These are phyloP conservation scores for Geranomyces variabilis DNA, from an alignment of 192 early-diverging fungal species.

Conservation along the genomic window DNA sequence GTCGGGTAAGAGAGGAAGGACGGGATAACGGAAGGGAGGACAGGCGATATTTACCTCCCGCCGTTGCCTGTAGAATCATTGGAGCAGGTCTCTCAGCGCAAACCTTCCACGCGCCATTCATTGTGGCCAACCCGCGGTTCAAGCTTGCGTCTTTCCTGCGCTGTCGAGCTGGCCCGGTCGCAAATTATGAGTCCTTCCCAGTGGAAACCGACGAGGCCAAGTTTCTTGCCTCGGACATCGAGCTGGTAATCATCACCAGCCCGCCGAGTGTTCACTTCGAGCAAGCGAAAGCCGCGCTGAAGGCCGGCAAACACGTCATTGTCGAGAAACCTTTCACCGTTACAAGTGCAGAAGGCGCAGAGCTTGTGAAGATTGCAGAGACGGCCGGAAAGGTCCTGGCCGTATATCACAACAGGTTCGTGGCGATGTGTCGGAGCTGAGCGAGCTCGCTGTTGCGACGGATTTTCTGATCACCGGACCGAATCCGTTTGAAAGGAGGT, in stretches of 20 bases:
- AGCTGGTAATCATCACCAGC: constrained; percentile 75
- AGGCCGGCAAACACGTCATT: constrained; percentile 72
- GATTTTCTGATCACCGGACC: too few species aligned
- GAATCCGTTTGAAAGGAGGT: constrained; percentile 39
- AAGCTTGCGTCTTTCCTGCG: constrained; percentile 22
- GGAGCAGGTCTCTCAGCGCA: constrained; percentile 31
- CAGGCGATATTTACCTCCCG: too few species aligned
- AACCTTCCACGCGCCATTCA: constrained; percentile 38
- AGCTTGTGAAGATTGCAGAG: constrained; percentile 61
- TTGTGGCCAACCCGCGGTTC: constrained; percentile 17
- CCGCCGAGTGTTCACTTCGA: constrained; percentile 69
- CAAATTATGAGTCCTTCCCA: constrained; percentile 17
- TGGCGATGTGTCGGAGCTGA: too few species aligned
- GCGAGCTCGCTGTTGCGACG: too few species aligned
- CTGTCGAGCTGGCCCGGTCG: constrained; percentile 4
- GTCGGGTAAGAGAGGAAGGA: too few species aligned
- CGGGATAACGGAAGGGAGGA: too few species aligned
- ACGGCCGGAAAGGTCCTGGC: constrained; percentile 61
- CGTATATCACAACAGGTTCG: constrained; percentile 71
- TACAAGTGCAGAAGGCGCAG: constrained; percentile 60
- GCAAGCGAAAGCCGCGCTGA: constrained; percentile 59
- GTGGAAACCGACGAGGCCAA: constrained; percentile 48
- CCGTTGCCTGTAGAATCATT: too few species aligned
- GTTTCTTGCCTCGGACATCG: constrained; percentile 60
- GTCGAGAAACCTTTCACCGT: constrained; percentile 81